Percentiles rank a stretch among this genome's conserved stretches.
Conservation (phyloP, 352 stramenopile species). For the Pythium graminicola region DNA sequence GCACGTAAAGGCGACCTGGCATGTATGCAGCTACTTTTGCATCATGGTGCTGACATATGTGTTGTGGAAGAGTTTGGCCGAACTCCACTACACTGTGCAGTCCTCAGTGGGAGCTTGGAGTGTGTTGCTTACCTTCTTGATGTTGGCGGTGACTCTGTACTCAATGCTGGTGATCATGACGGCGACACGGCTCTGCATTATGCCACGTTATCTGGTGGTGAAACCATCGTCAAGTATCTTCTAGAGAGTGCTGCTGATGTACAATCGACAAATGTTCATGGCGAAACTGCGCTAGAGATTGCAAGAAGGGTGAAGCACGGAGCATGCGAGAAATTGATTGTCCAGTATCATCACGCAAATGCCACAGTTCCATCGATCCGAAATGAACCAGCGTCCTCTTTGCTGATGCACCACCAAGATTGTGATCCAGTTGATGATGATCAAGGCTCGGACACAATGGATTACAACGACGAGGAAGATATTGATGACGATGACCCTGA, state of each 20-base stretch:
- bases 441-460: constrained; percentile 11
- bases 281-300: constrained; percentile 61
- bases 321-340: constrained; percentile 41
- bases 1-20: constrained; percentile 58
- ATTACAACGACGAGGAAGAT: constrained; percentile 12
- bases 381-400: constrained; percentile 42
- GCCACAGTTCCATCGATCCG: constrained; percentile 21
- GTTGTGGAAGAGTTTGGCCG: constrained; percentile 76
- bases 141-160: constrained; percentile 68
- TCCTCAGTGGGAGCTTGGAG: constrained; percentile 48
- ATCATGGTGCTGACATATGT: constrained; percentile 77
- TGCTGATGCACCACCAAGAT: constrained; percentile 29
- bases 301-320: constrained; percentile 38
- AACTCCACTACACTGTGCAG: constrained; percentile 72
- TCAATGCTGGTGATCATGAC: constrained; percentile 71
- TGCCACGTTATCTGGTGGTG: constrained; percentile 49
- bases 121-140: constrained; percentile 82
- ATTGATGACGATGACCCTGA: constrained; percentile 14
- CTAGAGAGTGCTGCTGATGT: constrained; percentile 74
- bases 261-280: constrained; percentile 45
- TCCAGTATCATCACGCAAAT: constrained; percentile 38
- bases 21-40: constrained; percentile 65
- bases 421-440: constrained; percentile 16
- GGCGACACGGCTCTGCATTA: constrained; percentile 78
- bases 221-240: constrained; percentile 59